Conservation (phyloP, 2,329 filamentous ascomycete species). For the Claviceps purpurea region DNA sequence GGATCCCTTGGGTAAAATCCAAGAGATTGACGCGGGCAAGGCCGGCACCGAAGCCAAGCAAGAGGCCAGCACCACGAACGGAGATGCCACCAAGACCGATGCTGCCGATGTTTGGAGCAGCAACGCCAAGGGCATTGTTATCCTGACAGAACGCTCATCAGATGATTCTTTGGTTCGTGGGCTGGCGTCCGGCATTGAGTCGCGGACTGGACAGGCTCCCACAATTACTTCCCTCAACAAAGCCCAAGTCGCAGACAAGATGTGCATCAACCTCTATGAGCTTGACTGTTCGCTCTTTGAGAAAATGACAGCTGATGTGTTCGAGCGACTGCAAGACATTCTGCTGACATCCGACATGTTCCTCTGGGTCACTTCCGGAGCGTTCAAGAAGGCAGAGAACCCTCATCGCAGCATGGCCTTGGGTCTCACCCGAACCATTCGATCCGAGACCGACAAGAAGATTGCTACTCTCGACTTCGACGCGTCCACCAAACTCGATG, state of each 20-base stretch:
- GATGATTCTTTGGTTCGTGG: neutral
- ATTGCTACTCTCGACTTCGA: constrained; percentile 34
- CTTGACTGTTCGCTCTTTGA: constrained; percentile 30
- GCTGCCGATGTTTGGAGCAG: neutral
- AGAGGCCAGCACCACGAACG: neutral
- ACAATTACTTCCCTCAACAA: constrained; percentile 6
- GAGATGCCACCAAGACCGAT: neutral
- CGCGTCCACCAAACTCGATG: constrained; percentile 11
- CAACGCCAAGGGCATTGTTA: neutral
- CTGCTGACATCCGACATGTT: constrained; percentile 15
- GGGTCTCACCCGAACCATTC: constrained; percentile 31
- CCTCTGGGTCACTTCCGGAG: constrained; percentile 28
- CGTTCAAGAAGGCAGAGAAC: constrained; percentile 21
- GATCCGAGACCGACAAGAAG: constrained; percentile 30
- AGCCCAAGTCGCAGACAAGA: neutral
- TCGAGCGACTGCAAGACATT: neutral
- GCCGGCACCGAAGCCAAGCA: constrained; percentile 1
- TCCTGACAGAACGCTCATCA: neutral
- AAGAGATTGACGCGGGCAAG: neutral
- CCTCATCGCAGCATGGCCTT: constrained; percentile 30
- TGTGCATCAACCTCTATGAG: constrained; percentile 17
- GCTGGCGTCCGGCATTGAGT: neutral
- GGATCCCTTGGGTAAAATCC: neutral
- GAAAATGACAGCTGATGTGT: constrained; percentile 16
- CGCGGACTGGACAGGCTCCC: constrained; percentile 9